Percentiles rank a stretch among this genome's conserved stretches.
These are phyloP conservation scores for Stephania japonica DNA, from an alignment of 164 flowering plant genomes.

Conservation along the genomic window DNA sequence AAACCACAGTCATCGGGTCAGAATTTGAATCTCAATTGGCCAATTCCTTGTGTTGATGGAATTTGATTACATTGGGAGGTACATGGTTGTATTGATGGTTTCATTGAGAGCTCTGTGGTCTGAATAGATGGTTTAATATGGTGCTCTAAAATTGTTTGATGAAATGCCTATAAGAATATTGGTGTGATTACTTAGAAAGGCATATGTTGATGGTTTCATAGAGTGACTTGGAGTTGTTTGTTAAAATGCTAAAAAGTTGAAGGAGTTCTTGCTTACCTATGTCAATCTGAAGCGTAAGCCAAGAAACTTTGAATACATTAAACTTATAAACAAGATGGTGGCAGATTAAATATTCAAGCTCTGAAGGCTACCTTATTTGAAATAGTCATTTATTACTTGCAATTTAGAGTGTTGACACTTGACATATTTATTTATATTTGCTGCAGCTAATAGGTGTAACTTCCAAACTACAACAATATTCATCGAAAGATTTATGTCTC, in stretches of 20 bases:
- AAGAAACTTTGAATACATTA: slow-evolving; percentile 64
- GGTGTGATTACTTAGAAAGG: no score
- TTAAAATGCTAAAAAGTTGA: slow-evolving; percentile 82
- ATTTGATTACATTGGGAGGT: no score
- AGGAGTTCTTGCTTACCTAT: slow-evolving; percentile 73
- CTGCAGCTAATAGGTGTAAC: slow-evolving; percentile 90
- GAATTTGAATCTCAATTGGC: no score
- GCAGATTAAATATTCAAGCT: slow-evolving; percentile 43
- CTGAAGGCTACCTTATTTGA: background rate
- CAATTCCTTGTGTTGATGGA: no score
- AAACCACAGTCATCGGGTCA: no score
- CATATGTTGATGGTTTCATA: no score
- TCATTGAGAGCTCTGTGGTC: no score
- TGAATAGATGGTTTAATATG: no score
- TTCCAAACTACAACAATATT: slow-evolving; percentile 82
- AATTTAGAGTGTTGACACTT: slow-evolving; percentile 3
- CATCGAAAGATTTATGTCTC: slow-evolving; percentile 86
- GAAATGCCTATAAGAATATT: no score
- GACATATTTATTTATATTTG: slow-evolving; percentile 2
- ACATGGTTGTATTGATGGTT: no score
- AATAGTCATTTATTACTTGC: background rate
- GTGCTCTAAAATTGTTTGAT: no score
- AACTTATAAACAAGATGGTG: slow-evolving; percentile 90
- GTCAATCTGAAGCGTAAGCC: slow-evolving; percentile 59
- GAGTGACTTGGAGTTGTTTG: no score